Evolutionary conservation across 2,329 filamentous ascomycete species (phyloP), one percentile per base, ranked within the genome.

Genomic region (Stemphylium beticola): DNA sequence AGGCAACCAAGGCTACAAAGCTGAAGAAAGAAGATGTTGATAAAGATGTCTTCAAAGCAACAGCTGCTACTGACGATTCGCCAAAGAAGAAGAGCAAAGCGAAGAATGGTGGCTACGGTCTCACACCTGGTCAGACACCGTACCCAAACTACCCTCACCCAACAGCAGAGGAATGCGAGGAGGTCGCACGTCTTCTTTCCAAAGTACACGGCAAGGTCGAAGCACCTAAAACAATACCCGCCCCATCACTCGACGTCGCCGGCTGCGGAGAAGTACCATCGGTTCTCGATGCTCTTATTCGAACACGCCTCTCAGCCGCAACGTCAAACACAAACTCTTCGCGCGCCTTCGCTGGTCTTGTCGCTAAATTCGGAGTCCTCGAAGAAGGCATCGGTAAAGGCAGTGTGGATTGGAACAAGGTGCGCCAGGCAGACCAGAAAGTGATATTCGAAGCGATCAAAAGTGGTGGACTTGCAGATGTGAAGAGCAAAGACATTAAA

Each of bases 321-420:
- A 88, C 86, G 0, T 83, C 82, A 0, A 79, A 79, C 42, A 79
- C 72, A 14, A 88, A 88, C 38, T 87, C 90, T 0, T 85, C 85
- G 17, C 82, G 79, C 36, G 88, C 90, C 5, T 85, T 93, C 58
- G 78, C 82, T 54, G 87, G 86, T 0, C 79, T 95, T 0, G 84
- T 88, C 2, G 67, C 83, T 15, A 82, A 77, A 31, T 92, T 88
- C 58, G 89, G 90, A 1, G 79, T 85, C 15, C 75, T 88, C 3
- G 71, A 85, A 29, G 79, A 83, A 37, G 86, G 88, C 6, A 76
- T 88, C 9, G 88, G 88, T 4, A 86, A 87, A 62, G 88, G 87
- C 3, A 90, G 87, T 49, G 87, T 92, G 7, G 80, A 92, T 68
- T 93, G 89, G 88, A 85, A 91, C 62, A 85, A 84, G 9, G 87